Conservation (phyloP, 2,329 filamentous ascomycete species). For the Neospermospora avenae region DNA sequence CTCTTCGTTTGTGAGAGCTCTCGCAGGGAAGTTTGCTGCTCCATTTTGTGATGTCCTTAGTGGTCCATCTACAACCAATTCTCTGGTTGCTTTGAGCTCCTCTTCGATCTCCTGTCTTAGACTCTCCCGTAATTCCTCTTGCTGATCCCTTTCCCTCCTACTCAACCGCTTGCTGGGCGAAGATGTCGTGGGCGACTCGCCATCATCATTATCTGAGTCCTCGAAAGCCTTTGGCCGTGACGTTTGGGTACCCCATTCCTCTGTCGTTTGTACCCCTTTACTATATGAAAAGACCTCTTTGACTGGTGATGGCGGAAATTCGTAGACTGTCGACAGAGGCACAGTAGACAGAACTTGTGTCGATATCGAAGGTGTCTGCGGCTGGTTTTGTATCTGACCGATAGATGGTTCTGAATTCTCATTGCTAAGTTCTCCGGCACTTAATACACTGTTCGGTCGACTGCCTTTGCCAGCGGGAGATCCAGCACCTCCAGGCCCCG, state of each 20-base stretch:
- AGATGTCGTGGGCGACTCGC: conserved; percentile 50
- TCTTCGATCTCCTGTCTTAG: conserved; percentile 89
- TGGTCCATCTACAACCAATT: conserved; percentile 51
- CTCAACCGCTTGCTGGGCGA: conserved; percentile 72
- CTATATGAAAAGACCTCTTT: conserved; percentile 93
- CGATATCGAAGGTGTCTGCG: conserved; percentile 41
- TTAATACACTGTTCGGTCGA: conserved; percentile 82
- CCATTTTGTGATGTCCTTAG: conserved; percentile 45
- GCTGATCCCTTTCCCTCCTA: conserved; percentile 73
- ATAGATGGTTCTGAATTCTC: conserved; percentile 60
- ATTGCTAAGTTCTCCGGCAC: conserved; percentile 75
- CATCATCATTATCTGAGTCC: conserved; percentile 63
- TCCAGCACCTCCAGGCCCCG: conserved; percentile 57
- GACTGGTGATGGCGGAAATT: conserved; percentile 71
- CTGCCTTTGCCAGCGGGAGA: conserved; percentile 70
- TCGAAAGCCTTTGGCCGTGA: conserved; percentile 52
- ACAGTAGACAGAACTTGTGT: conserved; percentile 70
- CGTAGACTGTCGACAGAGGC: conserved; percentile 73
- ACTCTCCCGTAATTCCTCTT: conserved; percentile 84
- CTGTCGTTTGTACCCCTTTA: conserved; percentile 90
- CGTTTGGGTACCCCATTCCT: conserved; percentile 61
- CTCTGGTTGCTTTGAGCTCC: conserved; percentile 73
- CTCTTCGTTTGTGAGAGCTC: conserved; percentile 80
- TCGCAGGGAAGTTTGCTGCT: conserved; percentile 66
- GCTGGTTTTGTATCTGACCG: conserved; percentile 36